phyloP scores from a whole-genome alignment of 352 stramenopile genomes.

The Globisporangium cederbergense region DNA sequence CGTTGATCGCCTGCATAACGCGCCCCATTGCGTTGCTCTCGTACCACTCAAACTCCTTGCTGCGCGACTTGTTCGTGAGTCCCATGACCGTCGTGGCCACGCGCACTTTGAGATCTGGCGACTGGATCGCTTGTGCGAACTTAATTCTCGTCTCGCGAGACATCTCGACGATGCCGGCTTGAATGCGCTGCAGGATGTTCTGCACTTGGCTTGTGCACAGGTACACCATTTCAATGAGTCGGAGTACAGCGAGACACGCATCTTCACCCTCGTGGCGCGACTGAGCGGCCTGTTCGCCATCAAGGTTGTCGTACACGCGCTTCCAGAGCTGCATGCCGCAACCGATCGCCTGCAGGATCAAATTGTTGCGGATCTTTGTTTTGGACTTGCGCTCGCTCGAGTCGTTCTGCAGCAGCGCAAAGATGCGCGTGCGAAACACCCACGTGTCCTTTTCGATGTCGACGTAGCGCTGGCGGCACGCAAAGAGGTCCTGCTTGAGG shows the following conservation, averaged over 20 bases:
- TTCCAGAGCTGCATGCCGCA: constrained; percentile 61
- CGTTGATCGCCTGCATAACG: constrained; percentile 49
- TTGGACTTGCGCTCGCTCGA: constrained; percentile 33
- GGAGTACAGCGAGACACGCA: constrained; percentile 55
- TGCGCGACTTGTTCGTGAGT: constrained; percentile 69
- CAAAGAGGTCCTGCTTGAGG: constrained; percentile 63
- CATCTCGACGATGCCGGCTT: constrained; percentile 53
- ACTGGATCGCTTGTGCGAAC: constrained; percentile 63
- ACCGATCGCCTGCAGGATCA: constrained; percentile 61
- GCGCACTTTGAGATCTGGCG: constrained; percentile 51
- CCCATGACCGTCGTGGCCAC: constrained; percentile 67
- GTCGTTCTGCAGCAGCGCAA: constrained; percentile 52
- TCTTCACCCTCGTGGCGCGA: constrained; percentile 55
- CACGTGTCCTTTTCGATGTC: constrained; percentile 42
- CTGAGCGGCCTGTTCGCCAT: constrained; percentile 20
- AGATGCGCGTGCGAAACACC: constrained; percentile 61
- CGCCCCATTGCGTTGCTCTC: constrained; percentile 71
- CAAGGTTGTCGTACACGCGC: constrained; percentile 46
- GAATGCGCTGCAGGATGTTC: constrained; percentile 69
- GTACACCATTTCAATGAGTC: constrained; percentile 79
- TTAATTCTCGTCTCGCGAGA: constrained; percentile 45
- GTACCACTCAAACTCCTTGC: constrained; percentile 79
- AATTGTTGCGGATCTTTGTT: constrained; percentile 55
- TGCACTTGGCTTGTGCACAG: constrained; percentile 69
- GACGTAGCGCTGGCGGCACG: constrained; percentile 51